Evolutionary conservation across 1,284 basidiomycete species (phyloP).

Genomic region (Cutaneotrichosporon dermatis): DNA sequence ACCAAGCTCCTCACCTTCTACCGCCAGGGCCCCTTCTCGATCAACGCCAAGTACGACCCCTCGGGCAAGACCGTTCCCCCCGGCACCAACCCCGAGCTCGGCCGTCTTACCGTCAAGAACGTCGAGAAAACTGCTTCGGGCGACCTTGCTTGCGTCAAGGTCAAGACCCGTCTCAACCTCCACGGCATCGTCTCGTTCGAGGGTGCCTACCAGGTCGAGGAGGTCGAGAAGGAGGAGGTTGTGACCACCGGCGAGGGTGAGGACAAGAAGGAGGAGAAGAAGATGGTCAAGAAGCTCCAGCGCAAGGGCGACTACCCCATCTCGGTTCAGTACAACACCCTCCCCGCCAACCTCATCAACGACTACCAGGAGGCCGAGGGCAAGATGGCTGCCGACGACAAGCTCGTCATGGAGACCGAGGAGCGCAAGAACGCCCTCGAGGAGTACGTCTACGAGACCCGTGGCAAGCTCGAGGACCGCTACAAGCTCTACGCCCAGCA

Average conservation of each 20-base stretch:
- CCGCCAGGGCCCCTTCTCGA: slow-evolving; percentile 76
- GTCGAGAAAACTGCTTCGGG: slow-evolving; percentile 63
- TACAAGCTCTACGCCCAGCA: slow-evolving; percentile 69
- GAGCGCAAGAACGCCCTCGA: slow-evolving; percentile 95
- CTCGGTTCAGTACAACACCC: slow-evolving; percentile 59
- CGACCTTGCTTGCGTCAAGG: slow-evolving; percentile 73
- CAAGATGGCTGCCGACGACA: slow-evolving; percentile 81
- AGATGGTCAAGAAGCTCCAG: slow-evolving; percentile 60
- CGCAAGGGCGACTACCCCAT: slow-evolving; percentile 77
- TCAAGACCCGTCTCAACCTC: slow-evolving; percentile 78
- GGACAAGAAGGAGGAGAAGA: slow-evolving; percentile 65
- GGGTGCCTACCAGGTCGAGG: slow-evolving; percentile 68
- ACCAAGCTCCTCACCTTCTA: slow-evolving; percentile 95
- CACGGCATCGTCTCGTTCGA: slow-evolving; percentile 85
- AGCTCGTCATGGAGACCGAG: slow-evolving; percentile 92
- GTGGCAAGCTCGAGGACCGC: slow-evolving; percentile 81
- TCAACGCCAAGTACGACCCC: slow-evolving; percentile 76
- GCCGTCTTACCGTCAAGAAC: slow-evolving; percentile 71
- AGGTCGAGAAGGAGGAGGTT: slow-evolving; percentile 66
- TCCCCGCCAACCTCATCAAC: slow-evolving; percentile 63
- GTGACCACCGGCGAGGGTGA: slow-evolving; percentile 52
- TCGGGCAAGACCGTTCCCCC: slow-evolving; percentile 62
- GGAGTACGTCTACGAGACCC: slow-evolving; percentile 93
- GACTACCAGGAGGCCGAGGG: slow-evolving; percentile 70
- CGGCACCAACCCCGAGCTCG: slow-evolving; percentile 75